Evolutionary conservation across 352 stramenopile species (phyloP).

Genomic region (Pythium guiyangense): DNA sequence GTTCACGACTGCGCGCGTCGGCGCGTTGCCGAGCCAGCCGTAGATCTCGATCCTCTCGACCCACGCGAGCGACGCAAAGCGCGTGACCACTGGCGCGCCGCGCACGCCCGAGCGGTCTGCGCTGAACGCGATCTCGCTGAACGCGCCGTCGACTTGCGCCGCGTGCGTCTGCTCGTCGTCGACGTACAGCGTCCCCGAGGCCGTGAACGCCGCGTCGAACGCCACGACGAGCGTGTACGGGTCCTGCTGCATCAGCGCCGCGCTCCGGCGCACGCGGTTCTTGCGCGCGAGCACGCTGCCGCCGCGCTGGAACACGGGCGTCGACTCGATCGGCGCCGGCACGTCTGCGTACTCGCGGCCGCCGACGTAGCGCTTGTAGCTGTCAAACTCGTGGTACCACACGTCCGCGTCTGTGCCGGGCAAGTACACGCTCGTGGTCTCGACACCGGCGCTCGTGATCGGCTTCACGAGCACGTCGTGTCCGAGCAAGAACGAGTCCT

Average conservation of each 20-base stretch:
- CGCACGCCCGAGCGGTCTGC: conserved; percentile 34
- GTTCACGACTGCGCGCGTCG: conserved; percentile 41
- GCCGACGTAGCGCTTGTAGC: conserved; percentile 49
- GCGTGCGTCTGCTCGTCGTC: conserved; percentile 94
- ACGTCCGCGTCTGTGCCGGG: conserved; percentile 50
- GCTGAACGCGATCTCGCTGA: conserved; percentile 42
- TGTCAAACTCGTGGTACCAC: conserved; percentile 92
- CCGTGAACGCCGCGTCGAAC: conserved; percentile 78
- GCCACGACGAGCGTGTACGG: conserved; percentile 96
- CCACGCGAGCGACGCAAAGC: conserved; percentile 50
- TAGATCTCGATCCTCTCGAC: conserved; percentile 87
- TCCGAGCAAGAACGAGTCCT: conserved; percentile 95
- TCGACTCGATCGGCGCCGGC: conserved; percentile 89
- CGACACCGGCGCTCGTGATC: conserved; percentile 85
- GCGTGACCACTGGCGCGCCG: conserved; percentile 22
- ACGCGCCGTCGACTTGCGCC: conserved; percentile 42
- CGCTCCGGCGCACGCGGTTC: conserved; percentile 93
- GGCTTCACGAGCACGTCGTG: conserved; percentile 95
- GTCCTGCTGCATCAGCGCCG: conserved; percentile 94
- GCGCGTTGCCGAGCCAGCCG: conserved; percentile 44
- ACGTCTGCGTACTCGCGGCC: conserved; percentile 62
- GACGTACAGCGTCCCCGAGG: conserved; percentile 92
- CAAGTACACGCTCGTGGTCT: conserved; percentile 87
- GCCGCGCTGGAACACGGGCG: conserved; percentile 96
- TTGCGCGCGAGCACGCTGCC: conserved; percentile 95